These are phyloP conservation scores for Geotrichum candidum DNA, from an alignment of 1,139 yeast genomes.

Conservation along the genomic window DNA sequence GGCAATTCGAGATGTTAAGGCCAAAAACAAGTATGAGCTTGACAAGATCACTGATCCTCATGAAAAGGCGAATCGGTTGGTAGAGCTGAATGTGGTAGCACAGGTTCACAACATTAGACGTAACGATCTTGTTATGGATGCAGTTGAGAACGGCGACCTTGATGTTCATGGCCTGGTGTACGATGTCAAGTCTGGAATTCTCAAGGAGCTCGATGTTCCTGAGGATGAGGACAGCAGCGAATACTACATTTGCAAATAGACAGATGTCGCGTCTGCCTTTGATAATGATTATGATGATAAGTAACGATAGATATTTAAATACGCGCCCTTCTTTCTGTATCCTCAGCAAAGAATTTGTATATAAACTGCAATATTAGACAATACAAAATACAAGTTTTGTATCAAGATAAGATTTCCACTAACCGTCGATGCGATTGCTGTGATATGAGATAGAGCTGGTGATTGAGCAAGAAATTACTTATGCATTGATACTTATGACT, in stretches of 20 bases:
- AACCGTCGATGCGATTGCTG: too few relatives aligned
- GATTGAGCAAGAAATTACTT: too few relatives aligned
- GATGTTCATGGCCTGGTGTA: constrained; percentile 87
- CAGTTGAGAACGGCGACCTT: constrained; percentile 63
- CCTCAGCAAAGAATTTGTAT: too few relatives aligned
- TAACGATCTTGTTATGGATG: constrained; percentile 70
- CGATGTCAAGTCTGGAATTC: constrained; percentile 73
- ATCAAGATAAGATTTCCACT: too few relatives aligned
- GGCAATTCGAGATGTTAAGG: constrained; percentile 66
- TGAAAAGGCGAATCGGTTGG: constrained; percentile 57
- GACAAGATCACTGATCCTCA: constrained; percentile 37
- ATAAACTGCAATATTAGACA: too few relatives aligned
- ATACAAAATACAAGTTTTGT: too few relatives aligned
- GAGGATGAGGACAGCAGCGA: constrained; percentile 27
- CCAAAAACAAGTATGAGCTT: constrained; percentile 43
- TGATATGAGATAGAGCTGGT: too few relatives aligned
- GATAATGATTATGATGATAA: constrained; percentile 6
- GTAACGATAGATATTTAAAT: neutral
- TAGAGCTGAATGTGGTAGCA: constrained; percentile 71
- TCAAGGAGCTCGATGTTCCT: constrained; percentile 43
- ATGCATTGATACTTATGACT: too few relatives aligned
- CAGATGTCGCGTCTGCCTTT: constrained; percentile 7
- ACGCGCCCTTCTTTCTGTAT: neutral
- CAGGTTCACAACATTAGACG: constrained; percentile 53
- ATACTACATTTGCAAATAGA: constrained; percentile 19